Percentiles rank a stretch among this genome's conserved stretches.
phyloP scores from a whole-genome alignment of 2,329 filamentous ascomycete genomes.

The Neofusicoccum sp. region DNA sequence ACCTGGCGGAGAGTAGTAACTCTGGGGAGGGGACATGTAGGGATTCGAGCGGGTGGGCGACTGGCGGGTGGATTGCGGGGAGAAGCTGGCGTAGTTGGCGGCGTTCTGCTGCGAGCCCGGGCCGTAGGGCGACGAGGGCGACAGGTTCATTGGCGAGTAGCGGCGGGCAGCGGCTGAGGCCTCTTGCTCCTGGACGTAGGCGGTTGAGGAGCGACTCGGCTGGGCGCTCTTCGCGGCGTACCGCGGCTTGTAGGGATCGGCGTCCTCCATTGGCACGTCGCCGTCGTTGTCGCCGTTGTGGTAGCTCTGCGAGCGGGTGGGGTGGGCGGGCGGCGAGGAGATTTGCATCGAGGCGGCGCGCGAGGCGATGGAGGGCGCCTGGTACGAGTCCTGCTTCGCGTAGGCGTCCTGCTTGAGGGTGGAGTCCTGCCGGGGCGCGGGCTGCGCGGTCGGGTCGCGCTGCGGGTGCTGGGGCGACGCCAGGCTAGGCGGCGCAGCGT shows the following conservation, averaged over 20 bases:
- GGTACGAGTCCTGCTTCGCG: conserved; percentile 39
- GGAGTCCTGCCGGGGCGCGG: conserved; percentile 27
- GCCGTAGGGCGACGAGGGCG: conserved; percentile 78
- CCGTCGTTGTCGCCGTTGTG: conserved; percentile 45
- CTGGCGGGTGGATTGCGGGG: conserved; percentile 63
- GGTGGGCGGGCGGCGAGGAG: conserved; percentile 36
- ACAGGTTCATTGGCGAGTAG: conserved; percentile 96
- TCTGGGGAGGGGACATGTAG: conserved; percentile 60
- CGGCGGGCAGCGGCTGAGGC: conserved; percentile 78
- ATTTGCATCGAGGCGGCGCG: conserved; percentile 42
- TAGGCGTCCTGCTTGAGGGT: conserved; percentile 4
- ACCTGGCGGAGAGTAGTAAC: conserved; percentile 63
- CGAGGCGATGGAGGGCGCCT: conserved; percentile 37
- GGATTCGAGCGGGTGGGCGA: conserved; percentile 73
- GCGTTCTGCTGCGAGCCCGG: conserved; percentile 59
- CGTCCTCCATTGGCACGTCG: conserved; percentile 75
- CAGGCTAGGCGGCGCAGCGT: conserved; percentile 33
- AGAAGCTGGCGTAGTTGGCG: conserved; percentile 44
- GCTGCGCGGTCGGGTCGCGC: conserved; percentile 34
- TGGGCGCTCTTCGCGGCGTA: conserved; percentile 76
- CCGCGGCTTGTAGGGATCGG: conserved; percentile 83
- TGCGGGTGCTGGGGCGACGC: conserved; percentile 36
- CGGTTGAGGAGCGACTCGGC: conserved; percentile 74
- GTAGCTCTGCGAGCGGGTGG: conserved; percentile 38
- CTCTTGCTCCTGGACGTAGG: conserved; percentile 72